These are phyloP conservation scores for Talaromyces sp. DNA, from an alignment of 2,329 filamentous ascomycete genomes.

Conservation along the genomic window DNA sequence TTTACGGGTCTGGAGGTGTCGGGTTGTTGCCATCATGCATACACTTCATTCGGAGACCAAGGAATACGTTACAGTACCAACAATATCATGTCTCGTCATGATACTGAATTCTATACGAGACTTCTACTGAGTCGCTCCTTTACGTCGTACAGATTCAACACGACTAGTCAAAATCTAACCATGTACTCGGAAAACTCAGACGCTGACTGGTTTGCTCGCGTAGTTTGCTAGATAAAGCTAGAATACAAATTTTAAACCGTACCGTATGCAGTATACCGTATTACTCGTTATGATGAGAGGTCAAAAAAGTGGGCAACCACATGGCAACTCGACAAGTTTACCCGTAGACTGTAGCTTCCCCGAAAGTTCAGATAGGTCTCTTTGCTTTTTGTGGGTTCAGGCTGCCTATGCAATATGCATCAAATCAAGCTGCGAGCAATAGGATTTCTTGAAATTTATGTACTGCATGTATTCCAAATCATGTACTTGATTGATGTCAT, in stretches of 20 bases:
- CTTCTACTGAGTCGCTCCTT: background rate
- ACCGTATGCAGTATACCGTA: background rate
- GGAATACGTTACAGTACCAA: background rate
- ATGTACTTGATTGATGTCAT: background rate
- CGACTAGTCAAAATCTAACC: background rate
- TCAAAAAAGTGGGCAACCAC: constrained; percentile 11
- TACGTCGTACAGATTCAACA: background rate
- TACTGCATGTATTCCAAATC: background rate
- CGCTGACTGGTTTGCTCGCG: background rate
- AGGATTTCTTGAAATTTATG: background rate
- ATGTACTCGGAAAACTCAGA: background rate
- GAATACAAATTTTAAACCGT: background rate
- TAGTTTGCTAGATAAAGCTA: background rate
- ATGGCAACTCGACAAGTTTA: constrained; percentile 3
- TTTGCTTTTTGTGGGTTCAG: background rate
- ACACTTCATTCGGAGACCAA: background rate
- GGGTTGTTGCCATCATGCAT: background rate
- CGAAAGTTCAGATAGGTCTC: background rate
- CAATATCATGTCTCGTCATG: background rate
- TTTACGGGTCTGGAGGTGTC: background rate
- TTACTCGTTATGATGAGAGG: background rate
- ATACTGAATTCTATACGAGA: background rate
- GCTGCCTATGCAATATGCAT: background rate
- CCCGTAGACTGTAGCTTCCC: background rate
- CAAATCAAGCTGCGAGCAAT: background rate